phyloP scores from a whole-genome alignment of 108 stramenopile genomes.

The Fragilaria crotonensis region DNA sequence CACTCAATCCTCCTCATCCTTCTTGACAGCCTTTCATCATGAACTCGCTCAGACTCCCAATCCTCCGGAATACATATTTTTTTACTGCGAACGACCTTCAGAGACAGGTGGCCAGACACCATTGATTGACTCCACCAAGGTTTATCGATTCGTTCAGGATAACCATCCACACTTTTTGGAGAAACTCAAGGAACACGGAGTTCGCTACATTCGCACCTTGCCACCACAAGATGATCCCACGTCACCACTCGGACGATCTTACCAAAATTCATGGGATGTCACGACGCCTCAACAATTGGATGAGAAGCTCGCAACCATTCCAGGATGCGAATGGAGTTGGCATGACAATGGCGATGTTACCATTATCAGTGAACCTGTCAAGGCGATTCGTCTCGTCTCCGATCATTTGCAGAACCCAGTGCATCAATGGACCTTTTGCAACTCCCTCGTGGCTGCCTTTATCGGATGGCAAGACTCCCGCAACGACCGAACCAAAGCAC shows the following conservation, averaged over 20 bases:
- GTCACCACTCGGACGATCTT: slow-evolving; percentile 73
- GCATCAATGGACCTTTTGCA: slow-evolving; percentile 54
- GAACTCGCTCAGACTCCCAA: slow-evolving; percentile 70
- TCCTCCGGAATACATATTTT: slow-evolving; percentile 68
- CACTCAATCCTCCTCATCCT: slow-evolving; percentile 4
- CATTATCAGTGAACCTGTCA: slow-evolving; percentile 57
- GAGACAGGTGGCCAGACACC: slow-evolving; percentile 77
- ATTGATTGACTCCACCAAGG: slow-evolving; percentile 59
- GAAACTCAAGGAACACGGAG: slow-evolving; percentile 50
- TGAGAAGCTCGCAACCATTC: slow-evolving; percentile 34
- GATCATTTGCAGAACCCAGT: slow-evolving; percentile 29
- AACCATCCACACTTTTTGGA: slow-evolving; percentile 49
- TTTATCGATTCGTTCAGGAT: slow-evolving; percentile 51
- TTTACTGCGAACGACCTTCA: slow-evolving; percentile 69
- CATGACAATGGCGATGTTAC: slow-evolving; percentile 46
- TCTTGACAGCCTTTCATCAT: slow-evolving; percentile 81
- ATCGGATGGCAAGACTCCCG: slow-evolving; percentile 70
- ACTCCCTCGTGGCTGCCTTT: slow-evolving; percentile 70
- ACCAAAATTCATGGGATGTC: slow-evolving; percentile 62
- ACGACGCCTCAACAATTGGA: slow-evolving; percentile 38
- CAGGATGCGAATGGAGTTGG: slow-evolving; percentile 67
- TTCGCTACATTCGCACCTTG: slow-evolving; percentile 68
- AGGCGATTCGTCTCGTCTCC: slow-evolving; percentile 52
- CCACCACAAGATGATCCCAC: slow-evolving; percentile 64
- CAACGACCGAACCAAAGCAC: slow-evolving; percentile 64